Percentiles rank a stretch among this genome's conserved stretches.
Conservation (phyloP, 2,329 filamentous ascomycete genomes). For the Penicillium sp. region DNA sequence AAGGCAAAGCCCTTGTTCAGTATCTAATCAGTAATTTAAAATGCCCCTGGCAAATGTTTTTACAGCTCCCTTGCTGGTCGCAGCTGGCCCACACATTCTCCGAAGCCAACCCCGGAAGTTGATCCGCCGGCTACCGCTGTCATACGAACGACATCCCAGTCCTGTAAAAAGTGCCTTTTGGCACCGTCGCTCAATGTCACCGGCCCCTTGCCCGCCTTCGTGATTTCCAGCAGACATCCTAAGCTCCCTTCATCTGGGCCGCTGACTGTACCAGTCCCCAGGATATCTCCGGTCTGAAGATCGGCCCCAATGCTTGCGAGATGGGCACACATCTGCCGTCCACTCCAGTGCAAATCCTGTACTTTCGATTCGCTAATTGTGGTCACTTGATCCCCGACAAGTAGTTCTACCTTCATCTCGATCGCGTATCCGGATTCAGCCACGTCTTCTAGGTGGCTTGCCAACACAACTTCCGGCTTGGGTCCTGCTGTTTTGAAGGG, state of each 20-base stretch:
- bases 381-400: conserved; percentile 3
- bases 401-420: conserved; percentile 21
- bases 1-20: not conserved
- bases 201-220: conserved; percentile 24
- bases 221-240: conserved; percentile 32
- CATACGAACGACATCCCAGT: conserved; percentile 31
- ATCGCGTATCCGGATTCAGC: conserved; percentile 22
- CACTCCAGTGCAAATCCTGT: conserved; percentile 29
- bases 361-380: conserved; percentile 18
- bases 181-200: conserved; percentile 17
- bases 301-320: conserved; percentile 29
- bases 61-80: not conserved
- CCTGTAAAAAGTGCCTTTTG: conserved; percentile 23
- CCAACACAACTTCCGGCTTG: conserved; percentile 12
- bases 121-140: conserved; percentile 24
- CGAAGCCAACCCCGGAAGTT: conserved; percentile 30
- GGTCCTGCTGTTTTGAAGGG: conserved; percentile 22
- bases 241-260: conserved; percentile 20
- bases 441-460: conserved; percentile 20
- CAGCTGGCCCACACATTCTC: conserved; percentile 25
- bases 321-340: conserved; percentile 32
- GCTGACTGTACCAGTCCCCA: conserved; percentile 35
- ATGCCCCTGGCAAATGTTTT: not conserved
- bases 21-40: not conserved
- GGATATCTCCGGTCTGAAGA: conserved; percentile 31